Percentiles rank a stretch among this genome's conserved stretches.
Conservation (phyloP, 305 asterid species). For the Fraxinus ornus region DNA sequence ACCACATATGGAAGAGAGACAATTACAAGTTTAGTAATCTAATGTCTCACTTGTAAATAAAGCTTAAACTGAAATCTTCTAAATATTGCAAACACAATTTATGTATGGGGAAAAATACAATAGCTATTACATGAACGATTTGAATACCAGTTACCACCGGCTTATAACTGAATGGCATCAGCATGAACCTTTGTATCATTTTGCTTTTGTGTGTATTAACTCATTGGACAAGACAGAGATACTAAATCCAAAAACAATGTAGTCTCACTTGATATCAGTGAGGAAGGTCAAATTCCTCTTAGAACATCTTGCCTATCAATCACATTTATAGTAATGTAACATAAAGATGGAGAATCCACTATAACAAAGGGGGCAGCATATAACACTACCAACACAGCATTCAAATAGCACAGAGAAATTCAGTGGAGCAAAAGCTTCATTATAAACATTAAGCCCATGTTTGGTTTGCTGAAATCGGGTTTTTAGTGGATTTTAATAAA, state of each 20-base stretch:
- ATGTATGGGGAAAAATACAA: neutral
- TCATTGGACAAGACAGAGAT: neutral
- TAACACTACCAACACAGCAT: neutral
- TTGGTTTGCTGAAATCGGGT: neutral
- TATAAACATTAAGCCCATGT: neutral
- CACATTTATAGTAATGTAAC: neutral
- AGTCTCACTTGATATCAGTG: neutral
- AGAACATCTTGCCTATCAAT: neutral
- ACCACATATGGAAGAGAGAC: neutral
- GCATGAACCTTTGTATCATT: neutral
- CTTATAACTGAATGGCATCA: neutral
- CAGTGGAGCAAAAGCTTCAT: neutral
- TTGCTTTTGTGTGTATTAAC: neutral
- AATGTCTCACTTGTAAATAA: neutral
- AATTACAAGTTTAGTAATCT: neutral
- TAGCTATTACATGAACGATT: neutral
- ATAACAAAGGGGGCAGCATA: neutral
- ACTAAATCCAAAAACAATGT: neutral
- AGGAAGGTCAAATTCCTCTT: neutral
- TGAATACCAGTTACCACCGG: neutral
- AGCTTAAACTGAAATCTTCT: neutral
- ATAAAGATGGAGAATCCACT: neutral
- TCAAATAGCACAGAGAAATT: neutral
- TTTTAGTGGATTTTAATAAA: neutral
- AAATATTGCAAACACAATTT: neutral